Evolutionary conservation across 257 asterid genomes (phyloP).

Genomic region (Penstemon eatonii): DNA sequence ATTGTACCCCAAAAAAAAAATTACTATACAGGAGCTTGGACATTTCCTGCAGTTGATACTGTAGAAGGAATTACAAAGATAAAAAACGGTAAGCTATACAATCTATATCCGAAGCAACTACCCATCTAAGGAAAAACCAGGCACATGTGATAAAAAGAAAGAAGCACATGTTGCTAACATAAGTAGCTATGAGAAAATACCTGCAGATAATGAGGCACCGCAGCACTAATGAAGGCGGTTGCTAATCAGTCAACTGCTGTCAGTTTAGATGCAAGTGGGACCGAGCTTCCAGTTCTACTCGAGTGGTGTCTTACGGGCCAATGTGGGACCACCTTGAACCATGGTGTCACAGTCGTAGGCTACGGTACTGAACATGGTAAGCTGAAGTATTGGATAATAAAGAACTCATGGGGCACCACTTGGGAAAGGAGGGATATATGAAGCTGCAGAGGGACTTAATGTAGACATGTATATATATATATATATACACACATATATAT

Average conservation of each 20-base stretch:
- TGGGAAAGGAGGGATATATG: background rate
- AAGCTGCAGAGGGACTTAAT: slow-evolving; percentile 11
- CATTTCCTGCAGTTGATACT: no score
- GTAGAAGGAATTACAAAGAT: no score
- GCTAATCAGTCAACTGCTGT: background rate
- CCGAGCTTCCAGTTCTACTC: slow-evolving; percentile 13
- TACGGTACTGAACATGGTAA: slow-evolving; percentile 8
- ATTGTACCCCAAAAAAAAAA: background rate
- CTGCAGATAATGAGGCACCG: slow-evolving; percentile 12
- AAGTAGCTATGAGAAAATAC: slow-evolving; percentile 4
- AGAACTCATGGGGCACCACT: slow-evolving; percentile 23
- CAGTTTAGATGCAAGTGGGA: slow-evolving; percentile 10
- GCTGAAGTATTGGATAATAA: slow-evolving; percentile 25
- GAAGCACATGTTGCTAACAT: slow-evolving; percentile 27
- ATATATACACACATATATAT: no score
- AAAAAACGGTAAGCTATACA: no score
- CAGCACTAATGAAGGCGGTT: slow-evolving; percentile 22
- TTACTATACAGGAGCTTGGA: background rate
- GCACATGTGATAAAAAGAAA: slow-evolving; percentile 17
- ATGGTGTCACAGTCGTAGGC: slow-evolving; percentile 27
- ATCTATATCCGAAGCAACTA: background rate
- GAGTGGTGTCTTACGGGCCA: slow-evolving; percentile 23
- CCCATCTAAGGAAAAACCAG: background rate
- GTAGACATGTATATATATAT: background rate
- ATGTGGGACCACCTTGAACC: slow-evolving; percentile 24